Conservation (phyloP, 1,284 basidiomycete species). For the Anthracocystis walkeri region DNA sequence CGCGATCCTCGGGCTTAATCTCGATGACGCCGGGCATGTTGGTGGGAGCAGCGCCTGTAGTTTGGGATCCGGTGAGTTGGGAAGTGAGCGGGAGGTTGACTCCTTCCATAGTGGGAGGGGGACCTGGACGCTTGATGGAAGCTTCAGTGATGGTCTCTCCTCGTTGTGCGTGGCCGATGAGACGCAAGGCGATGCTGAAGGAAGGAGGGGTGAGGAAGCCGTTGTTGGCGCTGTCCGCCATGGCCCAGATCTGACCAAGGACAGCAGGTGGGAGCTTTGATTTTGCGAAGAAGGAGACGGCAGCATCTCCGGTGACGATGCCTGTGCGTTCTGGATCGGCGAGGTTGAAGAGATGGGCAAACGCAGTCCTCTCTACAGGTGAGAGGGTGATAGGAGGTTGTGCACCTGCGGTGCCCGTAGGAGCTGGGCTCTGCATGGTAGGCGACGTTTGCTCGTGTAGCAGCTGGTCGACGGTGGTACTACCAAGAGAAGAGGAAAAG, state of each 20-base stretch:
- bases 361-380: slow-evolving; percentile 60
- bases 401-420: slow-evolving; percentile 30
- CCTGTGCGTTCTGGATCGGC: slow-evolving; percentile 64
- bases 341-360: slow-evolving; percentile 63
- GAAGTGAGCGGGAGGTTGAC: slow-evolving; percentile 72
- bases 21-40: slow-evolving; percentile 52
- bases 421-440: slow-evolving; percentile 53
- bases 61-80: slow-evolving; percentile 34
- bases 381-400: slow-evolving; percentile 46
- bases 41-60: slow-evolving; percentile 9
- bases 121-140: slow-evolving; percentile 73
- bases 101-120: slow-evolving; percentile 83
- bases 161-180: slow-evolving; percentile 92
- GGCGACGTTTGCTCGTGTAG: neutral
- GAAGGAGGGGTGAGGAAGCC: slow-evolving; percentile 71
- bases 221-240: slow-evolving; percentile 81
- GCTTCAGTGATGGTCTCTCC: slow-evolving; percentile 78
- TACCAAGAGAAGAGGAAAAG: neutral
- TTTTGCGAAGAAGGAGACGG: slow-evolving; percentile 67
- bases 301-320: slow-evolving; percentile 65
- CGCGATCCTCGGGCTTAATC: slow-evolving; percentile 65
- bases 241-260: slow-evolving; percentile 92
- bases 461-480: neutral
- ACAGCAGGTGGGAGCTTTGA: slow-evolving; percentile 60
- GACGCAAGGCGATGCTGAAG: slow-evolving; percentile 83